These are phyloP conservation scores for Pseudozyma sp. DNA, from an alignment of 1,284 basidiomycete genomes.

Conservation along the genomic window DNA sequence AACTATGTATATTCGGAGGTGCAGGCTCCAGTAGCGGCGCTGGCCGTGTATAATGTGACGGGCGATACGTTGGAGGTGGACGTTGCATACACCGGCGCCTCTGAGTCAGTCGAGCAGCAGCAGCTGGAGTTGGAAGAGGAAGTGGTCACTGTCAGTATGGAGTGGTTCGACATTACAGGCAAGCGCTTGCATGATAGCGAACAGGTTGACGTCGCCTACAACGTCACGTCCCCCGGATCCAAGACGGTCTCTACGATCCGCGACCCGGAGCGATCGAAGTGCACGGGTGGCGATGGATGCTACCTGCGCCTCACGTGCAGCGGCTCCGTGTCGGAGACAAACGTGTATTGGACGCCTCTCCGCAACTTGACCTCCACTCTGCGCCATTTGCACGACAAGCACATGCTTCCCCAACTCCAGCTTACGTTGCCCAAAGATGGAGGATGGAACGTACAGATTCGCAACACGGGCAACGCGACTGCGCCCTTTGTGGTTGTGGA, in stretches of 20 bases:
- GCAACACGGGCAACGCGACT: conserved; percentile 15
- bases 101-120: neutral
- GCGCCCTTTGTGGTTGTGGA: conserved; percentile 73
- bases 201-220: neutral
- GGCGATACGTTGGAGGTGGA: conserved; percentile 73
- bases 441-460: conserved; percentile 1
- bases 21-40: conserved; percentile 73
- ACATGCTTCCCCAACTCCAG: conserved; percentile 1
- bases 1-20: conserved; percentile 72
- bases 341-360: conserved; percentile 11
- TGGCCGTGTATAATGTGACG: conserved; percentile 72
- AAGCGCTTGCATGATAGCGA: neutral
- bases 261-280: neutral
- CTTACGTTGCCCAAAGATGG: neutral
- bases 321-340: neutral
- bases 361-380: neutral
- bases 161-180: conserved; percentile 23
- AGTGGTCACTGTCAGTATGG: conserved; percentile 5
- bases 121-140: neutral
- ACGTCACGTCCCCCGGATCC: neutral
- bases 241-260: conserved; percentile 2
- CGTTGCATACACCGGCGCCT: conserved; percentile 54
- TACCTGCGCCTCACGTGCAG: conserved; percentile 7
- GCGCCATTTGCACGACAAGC: neutral
- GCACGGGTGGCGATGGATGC: conserved; percentile 4